phyloP scores from a whole-genome alignment of 1,284 basidiomycete species.

The Bjerkandera adusta region DNA sequence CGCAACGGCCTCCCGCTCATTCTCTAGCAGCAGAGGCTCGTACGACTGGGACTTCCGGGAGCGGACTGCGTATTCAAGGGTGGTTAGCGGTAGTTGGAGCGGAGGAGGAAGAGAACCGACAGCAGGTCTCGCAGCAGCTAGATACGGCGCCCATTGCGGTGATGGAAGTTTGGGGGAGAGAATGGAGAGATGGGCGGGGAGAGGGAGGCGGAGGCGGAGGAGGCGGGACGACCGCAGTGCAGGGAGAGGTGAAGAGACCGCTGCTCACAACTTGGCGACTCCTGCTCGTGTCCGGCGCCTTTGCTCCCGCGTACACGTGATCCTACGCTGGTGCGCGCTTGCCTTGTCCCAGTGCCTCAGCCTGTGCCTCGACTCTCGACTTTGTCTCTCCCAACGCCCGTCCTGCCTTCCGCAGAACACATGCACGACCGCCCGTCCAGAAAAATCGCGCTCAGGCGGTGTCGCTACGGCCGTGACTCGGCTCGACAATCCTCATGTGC shows the following conservation, averaged over 20 bases:
- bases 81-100: slow-evolving; percentile 9
- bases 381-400: no score
- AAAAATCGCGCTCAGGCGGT: no score
- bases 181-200: slow-evolving; percentile 11
- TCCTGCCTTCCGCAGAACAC: no score
- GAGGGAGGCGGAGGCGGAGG: slow-evolving; percentile 23
- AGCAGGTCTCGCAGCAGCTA: slow-evolving; percentile 79
- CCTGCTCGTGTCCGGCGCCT: slow-evolving; percentile 4
- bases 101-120: slow-evolving; percentile 40
- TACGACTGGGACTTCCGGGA: slow-evolving; percentile 83
- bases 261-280: no score
- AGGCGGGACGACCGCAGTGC: slow-evolving; percentile 14
- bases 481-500: no score
- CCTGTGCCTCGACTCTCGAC: no score
- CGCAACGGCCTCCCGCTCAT: slow-evolving; percentile 97
- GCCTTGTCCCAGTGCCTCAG: no score
- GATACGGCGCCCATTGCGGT: slow-evolving; percentile 49
- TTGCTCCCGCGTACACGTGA: slow-evolving; percentile 1
- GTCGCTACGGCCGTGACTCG: no score
- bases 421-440: no score
- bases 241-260: slow-evolving; percentile 5
- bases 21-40: slow-evolving; percentile 94
- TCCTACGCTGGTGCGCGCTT: no score
- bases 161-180: slow-evolving; percentile 1
- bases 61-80: slow-evolving; percentile 46